Evolutionary conservation across 805 yeast genomes (phyloP), one percentile per base, ranked within the genome.

Genomic region (Hanseniaspora occidentalis): DNA sequence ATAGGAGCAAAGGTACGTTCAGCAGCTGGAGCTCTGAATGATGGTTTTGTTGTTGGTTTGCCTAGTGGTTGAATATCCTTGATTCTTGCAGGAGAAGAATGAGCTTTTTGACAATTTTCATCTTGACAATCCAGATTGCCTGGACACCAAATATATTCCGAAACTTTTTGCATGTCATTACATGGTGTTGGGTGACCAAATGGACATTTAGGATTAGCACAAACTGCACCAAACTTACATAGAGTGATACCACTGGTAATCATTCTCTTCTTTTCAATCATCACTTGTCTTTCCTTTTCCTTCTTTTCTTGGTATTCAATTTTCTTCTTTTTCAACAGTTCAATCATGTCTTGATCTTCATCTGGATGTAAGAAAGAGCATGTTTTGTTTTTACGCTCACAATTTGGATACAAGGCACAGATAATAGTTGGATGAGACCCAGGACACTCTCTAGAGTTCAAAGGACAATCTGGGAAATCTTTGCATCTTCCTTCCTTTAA

Each of bases 181-280:
- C 84, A 81, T 1, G 94, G 92, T 0, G 95, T 84, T 35, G 96
- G 95, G 56, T 86, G 96, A 20, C 86, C 95, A 64, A 79, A 84
- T 22, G 86, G 84, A 65, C 96, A 86, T 46, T 74, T 62, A 45
- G 77, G 84, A 52, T 82, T 83, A 19, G 83, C 67, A 61, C 96
- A 86, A 31, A 74, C 58, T 19, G 70, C 66, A 37, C 89, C 92
- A 59, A 74, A 86, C 56, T 81, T 82, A 65, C 96, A 86, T 27
- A 79, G 53, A 2, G 73, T 71, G 43, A 73, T 69, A 41, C 79
- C 78, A 29, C 66, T 57, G 47, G 63, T 66, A 18, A 65, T 53
- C 41, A 63, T 56, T 52, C 64, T 46, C 44, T 48, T 49, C 48
- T 51, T 56, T 43, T 46, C 34, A 52, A 60, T 36, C 52, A 57